Base-by-base conservation (phyloP, 768 basidiomycete species). In the Psilocybe cubensis region DNA sequence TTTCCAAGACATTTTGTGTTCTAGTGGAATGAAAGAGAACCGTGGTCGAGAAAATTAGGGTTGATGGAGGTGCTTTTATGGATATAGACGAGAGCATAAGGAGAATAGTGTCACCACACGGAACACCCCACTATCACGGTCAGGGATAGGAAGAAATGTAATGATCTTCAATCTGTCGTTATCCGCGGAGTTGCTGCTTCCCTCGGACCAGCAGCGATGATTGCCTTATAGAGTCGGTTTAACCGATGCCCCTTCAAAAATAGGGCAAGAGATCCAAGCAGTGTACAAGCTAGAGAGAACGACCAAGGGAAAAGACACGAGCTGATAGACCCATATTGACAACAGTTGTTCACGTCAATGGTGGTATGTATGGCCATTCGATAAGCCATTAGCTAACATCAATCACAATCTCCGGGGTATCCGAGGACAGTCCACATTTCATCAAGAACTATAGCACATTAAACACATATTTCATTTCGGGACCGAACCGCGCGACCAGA, bases 31-130 rank as follows among this genome's bases (percentile, higher is more conserved):
- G 64, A 62, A 38, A 38, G 66, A 58, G 55, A 56, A 66, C 58
- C 57, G 59, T 61, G 58, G 61, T 55, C 57, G 57, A 63, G 58
- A 60, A 62, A 63, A 54, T 60, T 56, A 66, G 62, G 31, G 62
- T 64, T 64, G 59, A 53, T 46, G 48, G 60, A 65, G 50, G 57
- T 59, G 66, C 69, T 74, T 76, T 73, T 76, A 76, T 70, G 67
- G 68, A 51, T 58, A 68, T 41, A 49, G 28, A 45, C 14, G 60
- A 57, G 65, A 68, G 64, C 65, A 66, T 69, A 71, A 68, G 72
- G 67, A 70, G 71, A 71, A 66, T 62, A 68, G 70, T 74, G 74
- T 73, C 72, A 75, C 56, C 67, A 61, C 62, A 73, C 72, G 74
- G 72, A 73, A 72, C 66, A 69, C 69, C 69, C 70, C 71, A 68